Evolutionary conservation across 2,329 filamentous ascomycete genomes (phyloP), one percentile per base, ranked within the genome.

Genomic region (Pseudodiploospora longispora): DNA sequence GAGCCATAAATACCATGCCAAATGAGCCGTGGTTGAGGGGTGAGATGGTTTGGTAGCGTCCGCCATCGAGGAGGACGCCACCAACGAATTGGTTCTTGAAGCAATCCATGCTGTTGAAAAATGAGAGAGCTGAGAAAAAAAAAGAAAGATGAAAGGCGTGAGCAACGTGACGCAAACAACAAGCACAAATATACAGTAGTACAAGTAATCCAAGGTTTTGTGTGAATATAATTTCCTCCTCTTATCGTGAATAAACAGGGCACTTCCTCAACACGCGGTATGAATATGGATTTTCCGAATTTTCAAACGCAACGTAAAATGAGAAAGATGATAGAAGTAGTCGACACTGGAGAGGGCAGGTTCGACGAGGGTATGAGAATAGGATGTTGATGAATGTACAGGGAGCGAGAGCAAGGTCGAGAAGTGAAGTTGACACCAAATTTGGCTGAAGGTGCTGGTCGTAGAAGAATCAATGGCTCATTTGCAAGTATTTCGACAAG

Each of bases 21-120:
- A 97, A 98, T 44, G 93, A 97, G 56, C 93, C 93, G 76, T 96
- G 89, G 64, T 98, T 98, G 70, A 98, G 85, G 46, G 93, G 90
- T 55, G 90, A 87, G 60, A 96, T 76, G 45, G 90, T 95, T 69
- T 86, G 76, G 66, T 93, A 98, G 55, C 93, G 90, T 65, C 87
- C 47, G 27, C 46, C 89, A 63, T 87, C 82, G 61, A 95, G 82
- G 61, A 95, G 70, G 67, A 85, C 79, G 66, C 85, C 87, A 66
- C 81, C 74, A 60, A 81, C 72, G 69, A 95, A 93, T 61, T 82
- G 77, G 69, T 89, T 81, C 70, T 83, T 82, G 74, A 95, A 80
- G 74, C 88, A 95, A 71, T 89, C 87, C 88, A 95, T 75, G 59
- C 58, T 60, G 55, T 47, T 43, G 46, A 42, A 43, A 36, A 27